Evolutionary conservation across 139 green algal species (phyloP), one percentile per base, ranked within the genome.

Genomic region (Chlorella sp.): DNA sequence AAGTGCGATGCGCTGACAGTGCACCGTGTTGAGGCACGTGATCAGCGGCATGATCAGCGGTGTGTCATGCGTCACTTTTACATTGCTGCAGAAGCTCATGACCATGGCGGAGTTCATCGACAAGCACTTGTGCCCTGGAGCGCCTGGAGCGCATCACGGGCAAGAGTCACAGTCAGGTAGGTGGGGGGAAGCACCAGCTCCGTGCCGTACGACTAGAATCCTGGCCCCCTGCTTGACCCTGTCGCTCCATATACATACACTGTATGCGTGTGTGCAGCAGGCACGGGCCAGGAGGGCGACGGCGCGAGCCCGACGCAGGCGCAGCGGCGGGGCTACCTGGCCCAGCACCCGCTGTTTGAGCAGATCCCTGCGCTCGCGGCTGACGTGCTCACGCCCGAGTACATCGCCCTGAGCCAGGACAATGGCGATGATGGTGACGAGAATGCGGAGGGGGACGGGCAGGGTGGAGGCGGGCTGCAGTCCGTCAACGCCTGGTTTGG

Each of bases 401-500:
- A 98, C 79, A 97, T 91, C 75, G 66, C 30, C 27, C 79, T 97
- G 27, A 83, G 80, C 3, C 35, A 84, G 26, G 83, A 77, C 0
- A 80, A 85, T 14, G 33, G 49, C 27, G 5, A 31, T 65, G n/a
- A 14, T 5, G n/a, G 42, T 26, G 42, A 17, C 10, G 42, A 17
- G 42, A 10, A 17, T 10, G 42, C 10, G 42, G 55, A 20, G 55
- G 22, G 4, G 17, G 55, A 20, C 22, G 82, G 75, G 0, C 49
- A 83, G 61, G 70, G 72, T 14, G 77, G 50, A 36, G 75, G 67
- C 24, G 72, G 63, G 29, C 2, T 88, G 51, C 77, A 81, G 34
- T 79, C 70, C 35, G 77, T 95, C 30, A 98, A 98, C 76, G 93
- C 92, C 0, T 98, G 93, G 93, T 88, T 97, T 50, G 93, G 93